phyloP scores from a whole-genome alignment of 768 basidiomycete genomes.

The Cyathus striatus region DNA sequence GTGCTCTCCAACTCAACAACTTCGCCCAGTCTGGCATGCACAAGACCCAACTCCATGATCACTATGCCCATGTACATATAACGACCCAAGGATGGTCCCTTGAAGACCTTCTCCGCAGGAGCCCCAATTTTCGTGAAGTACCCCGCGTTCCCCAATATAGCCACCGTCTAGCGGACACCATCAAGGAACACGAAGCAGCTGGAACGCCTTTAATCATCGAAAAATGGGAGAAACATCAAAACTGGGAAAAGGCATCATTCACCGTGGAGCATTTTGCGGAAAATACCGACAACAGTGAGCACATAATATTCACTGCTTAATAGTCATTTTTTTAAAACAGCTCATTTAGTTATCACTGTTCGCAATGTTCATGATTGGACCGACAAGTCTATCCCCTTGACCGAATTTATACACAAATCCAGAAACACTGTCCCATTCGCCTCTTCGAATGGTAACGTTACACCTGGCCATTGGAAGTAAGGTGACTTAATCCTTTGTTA shows the following conservation, averaged over 20 bases:
- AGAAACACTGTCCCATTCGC: constrained; percentile 28
- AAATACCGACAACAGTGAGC: constrained; percentile 30
- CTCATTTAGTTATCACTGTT: constrained; percentile 46
- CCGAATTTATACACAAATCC: constrained; percentile 47
- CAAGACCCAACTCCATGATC: background rate
- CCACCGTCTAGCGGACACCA: constrained; percentile 27
- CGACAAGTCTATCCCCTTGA: constrained; percentile 47
- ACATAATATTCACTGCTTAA: too few species aligned
- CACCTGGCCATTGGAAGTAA: background rate
- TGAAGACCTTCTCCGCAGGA: constrained; percentile 27
- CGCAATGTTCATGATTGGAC: constrained; percentile 58
- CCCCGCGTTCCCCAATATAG: constrained; percentile 22
- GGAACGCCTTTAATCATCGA: constrained; percentile 64
- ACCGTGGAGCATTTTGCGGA: constrained; percentile 47
- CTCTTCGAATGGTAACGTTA: constrained; percentile 30
- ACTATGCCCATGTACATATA: constrained; percentile 4
- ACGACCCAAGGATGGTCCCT: constrained; percentile 52
- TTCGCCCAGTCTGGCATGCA: background rate
- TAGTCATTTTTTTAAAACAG: too few species aligned
- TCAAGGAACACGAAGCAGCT: constrained; percentile 39
- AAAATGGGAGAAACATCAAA: constrained; percentile 46
- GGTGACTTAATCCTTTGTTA: background rate
- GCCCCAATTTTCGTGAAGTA: constrained; percentile 33
- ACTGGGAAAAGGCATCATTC: constrained; percentile 56
- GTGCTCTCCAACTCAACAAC: background rate